Evolutionary conservation across 805 yeast species (phyloP), one percentile per base, ranked within the genome.

Genomic region (Metschnikowia lachancei): DNA sequence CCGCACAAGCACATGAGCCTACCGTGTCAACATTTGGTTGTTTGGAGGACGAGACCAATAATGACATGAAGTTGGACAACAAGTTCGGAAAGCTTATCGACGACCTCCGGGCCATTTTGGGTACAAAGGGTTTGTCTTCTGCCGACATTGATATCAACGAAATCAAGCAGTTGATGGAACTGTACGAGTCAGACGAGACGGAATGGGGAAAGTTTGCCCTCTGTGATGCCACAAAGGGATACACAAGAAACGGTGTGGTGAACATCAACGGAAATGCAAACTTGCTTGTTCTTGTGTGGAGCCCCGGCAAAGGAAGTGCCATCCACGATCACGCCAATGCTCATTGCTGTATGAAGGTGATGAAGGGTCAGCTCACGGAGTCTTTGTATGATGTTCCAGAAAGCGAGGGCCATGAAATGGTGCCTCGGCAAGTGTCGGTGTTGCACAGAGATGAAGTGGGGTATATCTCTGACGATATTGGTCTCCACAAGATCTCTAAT

Each of bases 321-420:
- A 80, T 85, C 50, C 92, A 85, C 61, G 88, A 83, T 62, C 92
- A 85, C 56, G 87, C 89, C 17, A 73, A 77, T 45, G 88, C 90
- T 11, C 89, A 85, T 64, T 85, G 92, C 64, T 75, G 83, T 50
- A 83, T 85, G 81, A 84, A 84, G 62, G 70, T 85, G 37, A 67
- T 85, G 50, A 69, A 76, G 54, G 91, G 91, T 7, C 61, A 65
- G 26, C 68, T 85, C 40, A 65, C 66, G 11, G 92, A 85, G 63
- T 72, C 77, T 8, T 65, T 82, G 17, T 83, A 78, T 55, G 78
- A 75, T 30, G 61, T 71, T 47, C 86, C 86, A 2, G 52, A 51
- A 6, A 55, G 57, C 2, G 68, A 63, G 43, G 64, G 62, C 17
- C 43, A 52, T 22, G 51, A 55, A 32, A 54, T 67, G 54, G 45